Evolutionary conservation across 192 early-diverging fungal genomes (phyloP).

Genomic region (Coemansia sp.): DNA sequence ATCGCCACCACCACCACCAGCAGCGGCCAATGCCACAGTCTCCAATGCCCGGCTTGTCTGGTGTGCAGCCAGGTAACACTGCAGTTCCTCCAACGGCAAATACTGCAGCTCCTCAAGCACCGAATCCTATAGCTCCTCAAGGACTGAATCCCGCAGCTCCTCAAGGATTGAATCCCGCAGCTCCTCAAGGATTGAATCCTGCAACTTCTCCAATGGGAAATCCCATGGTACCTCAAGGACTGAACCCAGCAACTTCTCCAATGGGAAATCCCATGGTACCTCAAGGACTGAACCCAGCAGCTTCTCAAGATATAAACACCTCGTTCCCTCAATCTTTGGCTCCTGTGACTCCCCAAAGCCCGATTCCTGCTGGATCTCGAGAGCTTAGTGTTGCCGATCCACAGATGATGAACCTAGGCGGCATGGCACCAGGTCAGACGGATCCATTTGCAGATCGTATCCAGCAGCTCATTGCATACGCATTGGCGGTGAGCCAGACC

Average conservation of each 20-base stretch:
- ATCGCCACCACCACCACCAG: neutral
- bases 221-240: neutral
- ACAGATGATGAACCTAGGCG: neutral
- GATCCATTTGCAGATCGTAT: conserved; percentile 4
- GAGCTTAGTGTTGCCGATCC: no score
- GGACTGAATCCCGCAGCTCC: neutral
- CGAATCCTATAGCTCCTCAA: neutral
- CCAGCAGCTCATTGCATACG: conserved; percentile 26
- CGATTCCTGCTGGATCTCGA: no score
- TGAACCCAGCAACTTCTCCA: neutral
- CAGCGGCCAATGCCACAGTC: neutral
- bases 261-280: neutral
- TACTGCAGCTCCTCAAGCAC: neutral
- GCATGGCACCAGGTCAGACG: neutral
- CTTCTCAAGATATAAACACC: neutral
- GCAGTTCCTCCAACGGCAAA: neutral
- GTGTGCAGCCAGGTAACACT: no score
- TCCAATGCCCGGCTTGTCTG: no score
- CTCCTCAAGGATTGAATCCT: neutral
- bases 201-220: neutral
- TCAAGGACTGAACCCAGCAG: neutral
- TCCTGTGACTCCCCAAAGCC: neutral
- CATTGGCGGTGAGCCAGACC: conserved; percentile 17
- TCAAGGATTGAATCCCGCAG: neutral
- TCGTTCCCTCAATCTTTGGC: neutral